phyloP scores from a whole-genome alignment of 768 basidiomycete genomes.

The Neoboletus magnificus region DNA sequence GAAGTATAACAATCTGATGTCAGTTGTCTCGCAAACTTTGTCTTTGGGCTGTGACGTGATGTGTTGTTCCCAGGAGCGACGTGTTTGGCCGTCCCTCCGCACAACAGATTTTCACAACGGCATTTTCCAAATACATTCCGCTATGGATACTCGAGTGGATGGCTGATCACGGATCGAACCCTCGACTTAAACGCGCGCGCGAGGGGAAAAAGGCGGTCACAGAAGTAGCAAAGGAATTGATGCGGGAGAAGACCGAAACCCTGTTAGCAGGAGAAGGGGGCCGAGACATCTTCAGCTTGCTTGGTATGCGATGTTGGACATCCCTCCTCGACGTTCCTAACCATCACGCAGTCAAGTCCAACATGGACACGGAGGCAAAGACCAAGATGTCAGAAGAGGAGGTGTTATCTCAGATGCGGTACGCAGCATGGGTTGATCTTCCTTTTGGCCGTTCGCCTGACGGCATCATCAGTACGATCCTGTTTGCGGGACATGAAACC shows the following conservation, averaged over 20 bases:
- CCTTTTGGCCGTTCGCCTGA: background rate
- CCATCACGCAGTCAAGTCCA: constrained; percentile 21
- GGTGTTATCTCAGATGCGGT: constrained; percentile 20
- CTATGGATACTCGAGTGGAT: constrained; percentile 32
- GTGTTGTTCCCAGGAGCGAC: constrained; percentile 20
- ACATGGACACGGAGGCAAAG: constrained; percentile 27
- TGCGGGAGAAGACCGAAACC: constrained; percentile 14
- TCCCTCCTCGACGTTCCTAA: background rate
- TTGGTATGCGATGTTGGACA: constrained; percentile 30
- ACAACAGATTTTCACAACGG: constrained; percentile 15
- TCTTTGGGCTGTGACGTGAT: constrained; percentile 3
- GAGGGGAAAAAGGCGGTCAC: constrained; percentile 3
- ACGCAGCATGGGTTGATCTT: background rate
- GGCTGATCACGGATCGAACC: constrained; percentile 24
- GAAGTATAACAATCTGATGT: constrained; percentile 13
- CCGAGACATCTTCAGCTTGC: constrained; percentile 29
- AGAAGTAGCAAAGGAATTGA: constrained; percentile 13
- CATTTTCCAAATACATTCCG: constrained; percentile 15
- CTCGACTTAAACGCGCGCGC: constrained; percentile 20
- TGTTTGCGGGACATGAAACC: constrained; percentile 58
- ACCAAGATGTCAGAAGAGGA: constrained; percentile 22
- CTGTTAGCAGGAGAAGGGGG: constrained; percentile 14
- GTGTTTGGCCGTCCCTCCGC: constrained; percentile 18
- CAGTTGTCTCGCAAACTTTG: background rate
- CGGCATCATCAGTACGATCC: constrained; percentile 37